phyloP scores from a whole-genome alignment of 805 yeast species.

The Debaryomyces prosopidis region DNA sequence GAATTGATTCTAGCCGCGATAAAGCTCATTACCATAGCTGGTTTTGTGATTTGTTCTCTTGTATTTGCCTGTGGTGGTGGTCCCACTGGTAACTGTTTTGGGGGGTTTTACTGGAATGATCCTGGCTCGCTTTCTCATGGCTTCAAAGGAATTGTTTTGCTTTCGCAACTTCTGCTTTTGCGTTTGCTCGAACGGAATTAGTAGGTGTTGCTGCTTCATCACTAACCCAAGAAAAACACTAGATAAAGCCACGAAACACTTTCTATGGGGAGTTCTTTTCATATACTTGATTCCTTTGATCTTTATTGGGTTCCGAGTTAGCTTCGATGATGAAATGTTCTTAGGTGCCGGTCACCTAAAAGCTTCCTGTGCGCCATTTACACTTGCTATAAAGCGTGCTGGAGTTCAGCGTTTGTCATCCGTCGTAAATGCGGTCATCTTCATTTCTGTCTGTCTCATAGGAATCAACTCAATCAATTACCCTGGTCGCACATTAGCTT shows the following conservation, averaged over 20 bases:
- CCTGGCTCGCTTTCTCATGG: conserved; percentile 47
- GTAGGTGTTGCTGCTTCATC: conserved; percentile 63
- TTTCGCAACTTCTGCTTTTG: conserved; percentile 60
- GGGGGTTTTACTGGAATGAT: conserved; percentile 43
- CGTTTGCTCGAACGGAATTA: conserved; percentile 58
- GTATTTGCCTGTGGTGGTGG: conserved; percentile 45
- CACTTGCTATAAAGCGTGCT: conserved; percentile 33
- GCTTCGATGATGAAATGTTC: too few species aligned
- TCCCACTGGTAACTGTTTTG: conserved; percentile 36
- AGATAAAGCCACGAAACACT: conserved; percentile 57
- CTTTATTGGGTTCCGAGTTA: conserved; percentile 55
- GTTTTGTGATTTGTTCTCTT: conserved; percentile 53
- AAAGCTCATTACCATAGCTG: conserved; percentile 47
- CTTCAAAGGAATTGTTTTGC: conserved; percentile 54
- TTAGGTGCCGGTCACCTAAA: conserved; percentile 44
- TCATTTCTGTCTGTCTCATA: conserved; percentile 65
- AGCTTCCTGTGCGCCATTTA: conserved; percentile 39
- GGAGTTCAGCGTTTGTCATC: conserved; percentile 48
- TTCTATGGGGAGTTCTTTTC: conserved; percentile 52
- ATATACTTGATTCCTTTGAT: conserved; percentile 56
- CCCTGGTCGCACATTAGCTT: conserved; percentile 66
- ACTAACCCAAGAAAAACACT: conserved; percentile 58
- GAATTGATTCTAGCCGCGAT: conserved; percentile 54
- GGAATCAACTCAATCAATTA: conserved; percentile 68
- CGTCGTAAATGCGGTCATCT: conserved; percentile 60